Base-by-base conservation (phyloP, 2,329 filamentous ascomycete species). In the Epichloe sylvatica region DNA sequence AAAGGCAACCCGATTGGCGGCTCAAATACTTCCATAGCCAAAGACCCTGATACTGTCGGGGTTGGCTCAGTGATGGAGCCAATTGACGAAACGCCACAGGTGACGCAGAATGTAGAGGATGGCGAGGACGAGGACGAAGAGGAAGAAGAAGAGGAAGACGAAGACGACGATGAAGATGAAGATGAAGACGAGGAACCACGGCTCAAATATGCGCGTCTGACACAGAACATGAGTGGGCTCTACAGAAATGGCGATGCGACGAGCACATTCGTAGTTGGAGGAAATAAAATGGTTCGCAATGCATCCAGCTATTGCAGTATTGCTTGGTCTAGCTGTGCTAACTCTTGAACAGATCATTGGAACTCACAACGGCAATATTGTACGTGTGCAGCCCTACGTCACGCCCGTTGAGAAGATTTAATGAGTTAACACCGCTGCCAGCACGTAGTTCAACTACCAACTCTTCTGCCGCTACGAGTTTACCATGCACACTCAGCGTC, bases 241-340 rank as follows among this genome's bases (percentile, higher is more conserved):
- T 98, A 98, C 70, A 83, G 89, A 51, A 95, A 94, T 70, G 90
- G 88, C 58, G 92, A 98, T 75, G 87, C 89, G 57, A 96, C 91
- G 25, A 96, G 90, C 66, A 74, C 86, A 8, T 95, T 95, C 64
- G 70, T 94, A 46, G 87, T 94, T 46, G 86, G 86, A 39, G 91
- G 91, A 47, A 91, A 98, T 72, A 97, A 97, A 72, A 94, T 97
- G 91, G 87, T 91, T 74, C 59, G 72, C 50, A 37, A 49, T 45
- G 33, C 35, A 39, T 33, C 13, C 33, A 25, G 13, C n/a, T 19
- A 25, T 49, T 35, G 30, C 45, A 33, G 41, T 48, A 47, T 55
- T 65, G 42, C 52, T 46, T 40, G 5, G 47, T 21, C 9, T 13
- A 13, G 25, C 25, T 40, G 21, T 30, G 39, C 49, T 53, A 55